Conservation (phyloP, 1,284 basidiomycete genomes). For the Fomitopsis pinicola region DNA sequence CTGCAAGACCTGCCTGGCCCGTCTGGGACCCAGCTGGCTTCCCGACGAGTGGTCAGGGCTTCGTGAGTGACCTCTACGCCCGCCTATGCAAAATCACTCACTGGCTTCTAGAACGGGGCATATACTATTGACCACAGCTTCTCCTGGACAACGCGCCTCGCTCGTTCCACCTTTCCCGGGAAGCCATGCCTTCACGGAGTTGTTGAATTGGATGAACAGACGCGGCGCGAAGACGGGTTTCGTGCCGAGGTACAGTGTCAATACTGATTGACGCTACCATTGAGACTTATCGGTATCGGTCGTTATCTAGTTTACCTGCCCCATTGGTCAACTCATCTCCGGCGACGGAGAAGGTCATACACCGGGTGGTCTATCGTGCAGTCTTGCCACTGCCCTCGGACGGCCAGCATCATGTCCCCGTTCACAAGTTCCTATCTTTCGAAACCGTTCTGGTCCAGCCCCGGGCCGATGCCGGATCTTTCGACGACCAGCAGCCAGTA, state of each 20-base stretch:
- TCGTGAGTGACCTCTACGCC: constrained; percentile 36
- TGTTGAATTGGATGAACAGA: constrained; percentile 45
- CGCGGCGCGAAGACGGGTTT: constrained; percentile 38
- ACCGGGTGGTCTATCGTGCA: constrained; percentile 55
- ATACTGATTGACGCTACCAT: not conserved
- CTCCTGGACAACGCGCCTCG: constrained; percentile 28
- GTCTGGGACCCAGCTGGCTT: not conserved
- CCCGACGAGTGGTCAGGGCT: constrained; percentile 33
- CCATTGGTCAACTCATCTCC: constrained; percentile 34
- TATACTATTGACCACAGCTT: constrained; percentile 41
- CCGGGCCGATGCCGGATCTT: not conserved
- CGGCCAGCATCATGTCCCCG: not conserved
- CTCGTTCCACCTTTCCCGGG: constrained; percentile 52
- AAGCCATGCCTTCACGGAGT: constrained; percentile 35
- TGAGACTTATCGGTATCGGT: not conserved
- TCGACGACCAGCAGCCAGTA: not conserved
- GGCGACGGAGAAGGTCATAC: constrained; percentile 36
- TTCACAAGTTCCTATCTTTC: constrained; percentile 20
- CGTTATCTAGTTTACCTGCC: constrained; percentile 40
- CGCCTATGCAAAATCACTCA: not conserved
- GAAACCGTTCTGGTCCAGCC: constrained; percentile 22
- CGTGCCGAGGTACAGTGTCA: constrained; percentile 44
- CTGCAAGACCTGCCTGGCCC: constrained; percentile 6
- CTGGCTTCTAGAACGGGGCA: constrained; percentile 47
- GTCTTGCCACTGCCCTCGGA: constrained; percentile 10